phyloP scores from a whole-genome alignment of 2,329 filamentous ascomycete species.

The Cucurbitaria berberidis region DNA sequence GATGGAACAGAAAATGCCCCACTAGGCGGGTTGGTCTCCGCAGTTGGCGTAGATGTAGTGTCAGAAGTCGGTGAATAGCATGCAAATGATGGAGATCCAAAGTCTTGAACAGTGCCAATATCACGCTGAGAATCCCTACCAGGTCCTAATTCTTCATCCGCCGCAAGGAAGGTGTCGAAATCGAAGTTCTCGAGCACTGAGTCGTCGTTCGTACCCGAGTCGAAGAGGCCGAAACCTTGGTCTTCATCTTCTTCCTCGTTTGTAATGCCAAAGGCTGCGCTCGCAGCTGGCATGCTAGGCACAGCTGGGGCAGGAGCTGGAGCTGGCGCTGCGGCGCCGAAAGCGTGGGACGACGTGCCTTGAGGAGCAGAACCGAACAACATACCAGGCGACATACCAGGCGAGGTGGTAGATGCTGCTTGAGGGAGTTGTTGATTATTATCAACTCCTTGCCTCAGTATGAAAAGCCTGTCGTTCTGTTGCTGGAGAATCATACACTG shows the following conservation, averaged over 20 bases:
- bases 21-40: too few relatives aligned
- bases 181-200: conserved; percentile 71
- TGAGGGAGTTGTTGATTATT: neutral
- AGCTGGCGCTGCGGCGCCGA: conserved; percentile 14
- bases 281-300: neutral
- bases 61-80: too few relatives aligned
- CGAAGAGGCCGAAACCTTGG: neutral
- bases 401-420: too few relatives aligned
- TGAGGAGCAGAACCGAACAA: too few relatives aligned
- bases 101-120: too few relatives aligned
- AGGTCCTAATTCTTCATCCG: conserved; percentile 44
- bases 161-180: conserved; percentile 65
- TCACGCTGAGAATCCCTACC: too few relatives aligned
- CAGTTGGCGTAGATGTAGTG: too few relatives aligned
- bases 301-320: neutral
- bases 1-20: neutral
- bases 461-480: conserved; percentile 80
- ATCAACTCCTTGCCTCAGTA: conserved; percentile 65
- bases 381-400: too few relatives aligned
- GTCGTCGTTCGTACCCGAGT: conserved; percentile 35
- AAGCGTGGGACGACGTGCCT: neutral
- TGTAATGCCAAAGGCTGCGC: neutral
- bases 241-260: neutral
- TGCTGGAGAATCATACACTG: conserved; percentile 83
- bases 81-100: too few relatives aligned